Evolutionary conservation across 345 rosid genomes (phyloP).

Genomic region (Salix suchowensis): DNA sequence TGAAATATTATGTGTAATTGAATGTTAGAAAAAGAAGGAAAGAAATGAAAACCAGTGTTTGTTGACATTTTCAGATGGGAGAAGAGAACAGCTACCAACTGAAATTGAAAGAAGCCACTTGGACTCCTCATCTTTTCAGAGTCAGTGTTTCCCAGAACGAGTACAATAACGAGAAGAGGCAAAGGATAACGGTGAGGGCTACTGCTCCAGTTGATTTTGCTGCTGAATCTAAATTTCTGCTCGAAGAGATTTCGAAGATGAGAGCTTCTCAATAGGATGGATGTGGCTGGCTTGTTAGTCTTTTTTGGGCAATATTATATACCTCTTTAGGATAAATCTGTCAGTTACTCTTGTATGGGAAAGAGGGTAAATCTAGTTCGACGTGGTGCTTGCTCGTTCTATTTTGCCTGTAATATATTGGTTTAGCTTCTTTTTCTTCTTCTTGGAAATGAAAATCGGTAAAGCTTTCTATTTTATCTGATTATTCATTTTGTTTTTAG

Average conservation of each 20-base stretch:
- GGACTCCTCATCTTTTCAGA: conserved; percentile 70
- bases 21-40: too few relatives aligned
- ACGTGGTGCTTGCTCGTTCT: too few relatives aligned
- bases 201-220: conserved; percentile 68
- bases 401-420: too few relatives aligned
- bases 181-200: conserved; percentile 71
- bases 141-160: conserved; percentile 71
- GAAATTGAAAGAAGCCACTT: conserved; percentile 73
- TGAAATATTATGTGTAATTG: neutral
- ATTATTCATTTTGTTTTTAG: too few relatives aligned
- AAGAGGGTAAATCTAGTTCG: too few relatives aligned
- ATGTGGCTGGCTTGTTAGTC: too few relatives aligned
- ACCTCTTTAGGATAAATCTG: too few relatives aligned
- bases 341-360: too few relatives aligned
- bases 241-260: conserved; percentile 68
- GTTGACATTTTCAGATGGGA: conserved; percentile 27
- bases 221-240: conserved; percentile 65
- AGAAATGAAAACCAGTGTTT: neutral
- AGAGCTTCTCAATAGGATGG: conserved; percentile 31
- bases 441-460: too few relatives aligned
- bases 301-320: too few relatives aligned
- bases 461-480: too few relatives aligned
- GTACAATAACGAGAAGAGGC: conserved; percentile 83
- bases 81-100: conserved; percentile 49
- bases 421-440: too few relatives aligned